Conservation (phyloP, 2,329 filamentous ascomycete species). For the Penicillium sp. region DNA sequence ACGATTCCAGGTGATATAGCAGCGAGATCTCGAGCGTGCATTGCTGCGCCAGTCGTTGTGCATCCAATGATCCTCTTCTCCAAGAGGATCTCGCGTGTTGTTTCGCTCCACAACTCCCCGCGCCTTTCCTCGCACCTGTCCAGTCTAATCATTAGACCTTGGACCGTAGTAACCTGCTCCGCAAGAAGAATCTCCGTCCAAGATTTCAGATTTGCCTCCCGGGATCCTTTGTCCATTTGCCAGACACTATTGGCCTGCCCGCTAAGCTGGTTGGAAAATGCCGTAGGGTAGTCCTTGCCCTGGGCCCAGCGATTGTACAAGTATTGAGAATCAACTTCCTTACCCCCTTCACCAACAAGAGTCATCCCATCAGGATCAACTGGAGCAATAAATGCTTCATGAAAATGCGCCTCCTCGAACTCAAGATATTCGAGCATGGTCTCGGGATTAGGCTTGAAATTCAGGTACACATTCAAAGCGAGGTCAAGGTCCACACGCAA, state of each 20-base stretch:
- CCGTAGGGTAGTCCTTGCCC: constrained; percentile 13
- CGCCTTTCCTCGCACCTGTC: constrained; percentile 22
- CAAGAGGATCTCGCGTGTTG: constrained; percentile 45
- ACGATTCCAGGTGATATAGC: constrained; percentile 63
- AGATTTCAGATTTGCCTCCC: constrained; percentile 41
- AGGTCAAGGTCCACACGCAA: constrained; percentile 30
- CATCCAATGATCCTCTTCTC: constrained; percentile 68
- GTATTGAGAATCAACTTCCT: constrained; percentile 52
- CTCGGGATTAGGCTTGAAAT: constrained; percentile 2
- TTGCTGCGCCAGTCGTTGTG: constrained; percentile 74
- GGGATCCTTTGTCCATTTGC: constrained; percentile 49
- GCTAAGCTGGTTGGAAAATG: constrained; percentile 20
- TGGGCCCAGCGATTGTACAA: constrained; percentile 61
- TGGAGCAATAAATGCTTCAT: constrained; percentile 62
- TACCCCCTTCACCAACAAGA: constrained; percentile 53
- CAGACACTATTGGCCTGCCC: constrained; percentile 50
- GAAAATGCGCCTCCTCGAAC: constrained; percentile 55
- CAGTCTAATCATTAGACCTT: constrained; percentile 17
- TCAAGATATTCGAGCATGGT: constrained; percentile 53
- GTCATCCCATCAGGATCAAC: constrained; percentile 51
- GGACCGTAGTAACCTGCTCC: constrained; percentile 52
- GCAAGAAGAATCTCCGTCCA: constrained; percentile 56
- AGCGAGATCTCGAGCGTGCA: constrained; percentile 60
- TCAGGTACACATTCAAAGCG: constrained; percentile 27
- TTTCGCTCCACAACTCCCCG: constrained; percentile 20